Evolutionary conservation across 2,329 filamentous ascomycete genomes (phyloP), one percentile per base, ranked within the genome.

Genomic region (Xylariaceae sp.): DNA sequence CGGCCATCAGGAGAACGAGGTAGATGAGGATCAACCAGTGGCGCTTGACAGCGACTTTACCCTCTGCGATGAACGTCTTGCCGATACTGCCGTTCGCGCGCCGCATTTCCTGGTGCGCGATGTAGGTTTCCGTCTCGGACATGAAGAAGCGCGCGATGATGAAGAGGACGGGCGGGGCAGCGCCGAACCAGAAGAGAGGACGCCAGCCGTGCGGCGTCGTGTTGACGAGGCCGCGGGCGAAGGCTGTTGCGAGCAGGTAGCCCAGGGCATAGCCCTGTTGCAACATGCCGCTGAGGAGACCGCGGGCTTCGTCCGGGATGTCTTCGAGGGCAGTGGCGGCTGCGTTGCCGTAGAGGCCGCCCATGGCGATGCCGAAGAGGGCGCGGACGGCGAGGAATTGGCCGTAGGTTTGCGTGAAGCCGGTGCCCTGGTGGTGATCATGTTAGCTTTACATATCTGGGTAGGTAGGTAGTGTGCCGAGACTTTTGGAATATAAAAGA

Each of bases 141-240:
- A 96, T 80, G 71, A 82, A 84, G 18, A 93, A 77, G 39, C 92
- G 87, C 78, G 89, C 91, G 57, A 85, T 69, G 70, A 96, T 96
- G 74, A 96, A 88, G 37, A 96, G 73, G 1, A 92, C 80, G 0
- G 92, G 92, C 0, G 90, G 89, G 44, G 87, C 83, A 4, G 91
- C 90, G 10, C 87, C 91, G 72, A 96, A 96, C 91, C 92, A 96
- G 78, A 87, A 96, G 0, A 96, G 78, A 0, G 91, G 90, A 6
- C 92, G 81, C 92, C 92, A 96, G 55, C 82, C 86, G 70, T 95
- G 87, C 0, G 84, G 73, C 0, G 90, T 93, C 0, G 90, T 94
- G 72, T 89, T 77, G 53, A 92, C 84, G 5, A 94, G 80, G 3
- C 80, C 90, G 6, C 85, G 78, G 9, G 83, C 74, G 65, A 89